Base-by-base conservation (phyloP, 2,329 filamentous ascomycete species). In the Coniochaeta sp. region DNA sequence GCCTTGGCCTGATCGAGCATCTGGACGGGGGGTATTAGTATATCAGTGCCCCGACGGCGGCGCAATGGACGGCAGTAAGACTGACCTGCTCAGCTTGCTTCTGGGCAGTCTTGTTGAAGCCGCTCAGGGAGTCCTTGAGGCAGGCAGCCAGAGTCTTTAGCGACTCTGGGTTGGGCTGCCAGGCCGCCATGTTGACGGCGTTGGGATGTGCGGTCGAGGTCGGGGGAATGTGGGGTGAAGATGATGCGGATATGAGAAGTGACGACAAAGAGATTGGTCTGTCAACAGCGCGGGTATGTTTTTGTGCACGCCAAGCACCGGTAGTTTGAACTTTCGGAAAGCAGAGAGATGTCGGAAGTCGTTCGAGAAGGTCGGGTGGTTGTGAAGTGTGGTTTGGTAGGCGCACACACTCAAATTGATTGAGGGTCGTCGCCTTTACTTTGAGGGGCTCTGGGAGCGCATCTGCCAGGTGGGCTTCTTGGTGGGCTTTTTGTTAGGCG, bases 1-100 rank as follows among this genome's bases (percentile, higher is more conserved):
- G 78, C 74, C 67, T 89, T 95, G 55, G 92, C 94, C 73, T 95
- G 88, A 58, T 83, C 78, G 61, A 99, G 88, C 89, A 97, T 95
- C 94, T 97, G 62, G 45, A 53, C 40, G 20, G 30, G 33, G 6
- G n/a, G 16, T 10, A 56, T 66, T 55, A 63, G 64, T 53, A 56
- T 57, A 20, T 48, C 12, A 14, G 9, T 14, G 26, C 26, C 16
- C 30, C 26, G 26, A 52, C 48, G 50, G 50, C 48, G 40, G 40
- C 47, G 48, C 18, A n/a, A 10, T 16, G 48, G 56, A n/a, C n/a
- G n/a, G n/a, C n/a, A n/a, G n/a, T n/a, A 51, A 20, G 18, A 77
- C 87, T 76, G 67, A 96, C 91, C 69, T 82, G 72, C 73, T 96
- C 92, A 52, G 94, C 92, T 70, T 95, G 87, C 72, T 92, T 95